Evolutionary conservation across 192 early-diverging fungal species (phyloP).

Genomic region (Ramicandelaber brevisporus): DNA sequence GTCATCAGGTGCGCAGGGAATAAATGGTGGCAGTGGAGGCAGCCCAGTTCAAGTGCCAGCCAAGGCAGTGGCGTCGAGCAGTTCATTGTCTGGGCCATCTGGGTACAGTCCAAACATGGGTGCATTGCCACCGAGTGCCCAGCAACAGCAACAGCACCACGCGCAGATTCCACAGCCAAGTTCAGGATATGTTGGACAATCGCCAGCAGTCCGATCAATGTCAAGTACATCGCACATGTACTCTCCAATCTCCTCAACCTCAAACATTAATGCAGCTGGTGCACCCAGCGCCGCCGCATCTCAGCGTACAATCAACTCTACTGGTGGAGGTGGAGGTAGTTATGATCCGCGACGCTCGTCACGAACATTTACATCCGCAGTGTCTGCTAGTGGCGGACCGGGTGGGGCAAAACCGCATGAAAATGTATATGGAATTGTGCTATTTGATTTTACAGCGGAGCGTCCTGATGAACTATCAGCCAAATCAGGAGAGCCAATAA

Average conservation of each 20-base stretch:
- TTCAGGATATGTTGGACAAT: too few species aligned
- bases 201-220: too few species aligned
- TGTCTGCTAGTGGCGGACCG: too few species aligned
- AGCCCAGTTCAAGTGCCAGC: not conserved
- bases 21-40: not conserved
- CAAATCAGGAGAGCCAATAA: constrained; percentile 37
- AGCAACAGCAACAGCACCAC: not conserved
- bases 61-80: too few species aligned
- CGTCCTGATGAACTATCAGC: constrained; percentile 43
- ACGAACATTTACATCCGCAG: too few species aligned
- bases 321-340: constrained; percentile 16
- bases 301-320: too few species aligned
- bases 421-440: constrained; percentile 35
- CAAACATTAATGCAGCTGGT: constrained; percentile 3
- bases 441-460: constrained; percentile 50
- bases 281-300: constrained; percentile 7
- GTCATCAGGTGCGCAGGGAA: constrained; percentile 7
- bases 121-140: too few species aligned
- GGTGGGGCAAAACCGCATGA: constrained; percentile 5
- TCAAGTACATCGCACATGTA: too few species aligned
- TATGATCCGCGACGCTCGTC: too few species aligned
- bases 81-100: too few species aligned
- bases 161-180: constrained; percentile 1
- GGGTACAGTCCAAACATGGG: too few species aligned
- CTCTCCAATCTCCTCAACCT: constrained; percentile 5